Conservation (phyloP, 306 rosid genomes). For the Medicago ruthenica region DNA sequence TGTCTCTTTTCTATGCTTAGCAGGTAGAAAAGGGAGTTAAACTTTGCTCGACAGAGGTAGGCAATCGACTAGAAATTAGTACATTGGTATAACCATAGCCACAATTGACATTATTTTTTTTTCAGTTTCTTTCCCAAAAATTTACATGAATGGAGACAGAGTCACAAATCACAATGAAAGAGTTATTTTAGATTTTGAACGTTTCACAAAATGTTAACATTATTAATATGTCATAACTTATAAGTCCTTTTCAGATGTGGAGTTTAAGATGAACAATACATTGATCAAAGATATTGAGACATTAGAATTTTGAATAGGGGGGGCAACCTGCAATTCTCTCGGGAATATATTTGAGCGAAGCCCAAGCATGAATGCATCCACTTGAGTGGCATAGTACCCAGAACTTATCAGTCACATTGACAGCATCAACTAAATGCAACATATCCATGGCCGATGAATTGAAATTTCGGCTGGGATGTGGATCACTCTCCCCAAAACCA, state of each 20-base stretch:
- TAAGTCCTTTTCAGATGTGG: constrained; percentile 15
- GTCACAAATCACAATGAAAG: neutral
- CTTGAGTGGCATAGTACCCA: constrained; percentile 89
- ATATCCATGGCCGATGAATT: constrained; percentile 89
- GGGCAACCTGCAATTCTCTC: constrained; percentile 81
- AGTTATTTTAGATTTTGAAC: neutral
- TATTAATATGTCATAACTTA: constrained; percentile 6
- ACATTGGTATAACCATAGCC: constrained; percentile 32
- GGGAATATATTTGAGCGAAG: constrained; percentile 85
- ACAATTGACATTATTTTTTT: neutral
- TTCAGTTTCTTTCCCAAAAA: constrained; percentile 18
- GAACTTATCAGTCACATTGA: constrained; percentile 77
- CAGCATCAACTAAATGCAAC: constrained; percentile 67
- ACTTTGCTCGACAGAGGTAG: constrained; percentile 21
- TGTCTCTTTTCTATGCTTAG: neutral
- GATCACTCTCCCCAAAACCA: constrained; percentile 99
- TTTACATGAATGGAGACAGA: constrained; percentile 18
- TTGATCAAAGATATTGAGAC: neutral
- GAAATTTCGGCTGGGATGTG: constrained; percentile 79
- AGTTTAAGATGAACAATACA: neutral
- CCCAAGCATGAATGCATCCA: constrained; percentile 92
- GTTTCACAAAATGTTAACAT: constrained; percentile 30
- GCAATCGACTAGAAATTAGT: constrained; percentile 18
- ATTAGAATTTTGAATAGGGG: neutral
- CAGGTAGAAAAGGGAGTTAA: constrained; percentile 3